Evolutionary conservation across 768 basidiomycete genomes (phyloP).

Genomic region (Leccinum longicurvipes): DNA sequence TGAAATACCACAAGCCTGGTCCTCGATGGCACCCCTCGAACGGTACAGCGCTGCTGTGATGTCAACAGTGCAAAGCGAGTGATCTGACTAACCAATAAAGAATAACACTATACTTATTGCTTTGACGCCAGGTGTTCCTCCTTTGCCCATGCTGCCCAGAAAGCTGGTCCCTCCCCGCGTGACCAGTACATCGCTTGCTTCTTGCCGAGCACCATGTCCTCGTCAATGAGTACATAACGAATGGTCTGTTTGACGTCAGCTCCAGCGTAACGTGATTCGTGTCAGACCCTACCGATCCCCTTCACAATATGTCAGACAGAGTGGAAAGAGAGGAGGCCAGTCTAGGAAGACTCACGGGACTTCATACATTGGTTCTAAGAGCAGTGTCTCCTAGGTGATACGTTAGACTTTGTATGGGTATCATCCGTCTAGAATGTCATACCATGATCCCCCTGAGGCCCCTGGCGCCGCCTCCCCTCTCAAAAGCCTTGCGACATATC

Average conservation of each 20-base stretch:
- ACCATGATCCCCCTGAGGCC: constrained; percentile 87
- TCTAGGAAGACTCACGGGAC: constrained; percentile 61
- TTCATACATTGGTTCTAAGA: constrained; percentile 92
- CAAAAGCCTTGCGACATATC: constrained; percentile 74
- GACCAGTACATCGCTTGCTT: constrained; percentile 72
- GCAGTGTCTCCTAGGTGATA: constrained; percentile 58
- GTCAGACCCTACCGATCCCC: constrained; percentile 58
- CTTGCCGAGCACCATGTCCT: constrained; percentile 63
- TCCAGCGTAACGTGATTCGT: not conserved
- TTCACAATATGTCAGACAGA: constrained; percentile 22
- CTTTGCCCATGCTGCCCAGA: constrained; percentile 75
- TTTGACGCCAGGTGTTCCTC: constrained; percentile 45
- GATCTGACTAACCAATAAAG: not conserved
- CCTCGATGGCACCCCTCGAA: not conserved
- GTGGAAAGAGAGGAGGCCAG: constrained; percentile 1
- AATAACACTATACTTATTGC: constrained; percentile 7
- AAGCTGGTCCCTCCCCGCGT: constrained; percentile 59
- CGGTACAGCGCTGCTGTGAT: not conserved
- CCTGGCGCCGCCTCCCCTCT: constrained; percentile 86
- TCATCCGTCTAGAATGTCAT: not conserved
- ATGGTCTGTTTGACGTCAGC: constrained; percentile 49
- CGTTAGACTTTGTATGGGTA: constrained; percentile 1
- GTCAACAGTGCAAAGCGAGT: not conserved
- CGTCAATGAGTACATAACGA: constrained; percentile 78
- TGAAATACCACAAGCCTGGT: constrained; percentile 27